A percentile compares a stretch with the other conserved stretches of the same genome.
These are phyloP conservation scores for Starmerella roubikii DNA, from an alignment of 805 yeast species.

Conservation along the genomic window DNA sequence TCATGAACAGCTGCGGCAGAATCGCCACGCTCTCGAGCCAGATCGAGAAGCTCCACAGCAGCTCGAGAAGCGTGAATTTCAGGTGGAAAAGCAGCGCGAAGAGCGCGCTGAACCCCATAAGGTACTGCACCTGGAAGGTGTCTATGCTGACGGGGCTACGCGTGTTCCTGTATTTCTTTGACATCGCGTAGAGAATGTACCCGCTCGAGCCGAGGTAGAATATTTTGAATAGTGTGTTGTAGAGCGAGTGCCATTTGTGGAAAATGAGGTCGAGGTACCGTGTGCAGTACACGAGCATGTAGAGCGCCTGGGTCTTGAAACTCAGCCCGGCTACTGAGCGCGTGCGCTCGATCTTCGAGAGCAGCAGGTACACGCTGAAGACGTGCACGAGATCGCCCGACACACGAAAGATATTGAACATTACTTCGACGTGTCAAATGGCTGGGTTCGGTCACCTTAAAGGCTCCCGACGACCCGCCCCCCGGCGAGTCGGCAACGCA, in stretches of 20 bases:
- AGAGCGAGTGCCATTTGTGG: conserved; percentile 34
- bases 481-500: too few relatives aligned
- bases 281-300: conserved; percentile 55
- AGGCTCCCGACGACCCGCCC: too few relatives aligned
- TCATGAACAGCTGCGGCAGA: conserved; percentile 79
- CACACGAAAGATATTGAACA: conserved; percentile 22
- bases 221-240: conserved; percentile 70
- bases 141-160: conserved; percentile 46
- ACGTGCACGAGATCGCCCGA: conserved; percentile 72
- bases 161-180: conserved; percentile 41
- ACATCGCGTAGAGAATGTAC: conserved; percentile 64
- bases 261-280: conserved; percentile 56
- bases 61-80: conserved; percentile 43
- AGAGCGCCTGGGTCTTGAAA: conserved; percentile 72
- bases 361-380: conserved; percentile 60
- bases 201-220: conserved; percentile 63
- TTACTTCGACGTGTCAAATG: conserved; percentile 1
- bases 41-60: conserved; percentile 71
- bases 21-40: conserved; percentile 93
- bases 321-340: conserved; percentile 73
- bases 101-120: conserved; percentile 48
- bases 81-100: conserved; percentile 50
- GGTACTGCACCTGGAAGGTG: conserved; percentile 60
- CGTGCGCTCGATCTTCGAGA: conserved; percentile 52
- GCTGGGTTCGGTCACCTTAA: background rate